phyloP scores from a whole-genome alignment of 768 basidiomycete species.

The Lentinula guzmanii region DNA sequence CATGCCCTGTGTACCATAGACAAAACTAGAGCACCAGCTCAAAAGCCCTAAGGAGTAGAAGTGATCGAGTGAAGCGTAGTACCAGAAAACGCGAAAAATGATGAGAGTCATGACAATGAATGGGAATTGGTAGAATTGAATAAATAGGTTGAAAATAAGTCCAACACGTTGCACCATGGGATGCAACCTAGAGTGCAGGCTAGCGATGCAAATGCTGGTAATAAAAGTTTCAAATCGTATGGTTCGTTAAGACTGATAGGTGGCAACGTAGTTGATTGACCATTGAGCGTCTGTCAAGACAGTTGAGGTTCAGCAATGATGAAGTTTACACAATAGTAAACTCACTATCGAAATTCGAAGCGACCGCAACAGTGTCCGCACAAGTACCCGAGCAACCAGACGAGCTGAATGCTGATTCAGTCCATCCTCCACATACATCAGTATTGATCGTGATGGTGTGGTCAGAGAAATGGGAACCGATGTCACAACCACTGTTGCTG shows the following conservation, averaged over 20 bases:
- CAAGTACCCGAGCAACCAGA: conserved; percentile 31
- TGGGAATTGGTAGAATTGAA: not conserved
- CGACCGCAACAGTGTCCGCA: conserved; percentile 34
- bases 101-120: too few relatives aligned
- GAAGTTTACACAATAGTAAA: not conserved
- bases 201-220: not conserved
- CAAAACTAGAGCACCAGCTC: too few relatives aligned
- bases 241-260: conserved; percentile 20
- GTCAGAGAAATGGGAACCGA: conserved; percentile 43
- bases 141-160: not conserved
- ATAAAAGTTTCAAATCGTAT: not conserved
- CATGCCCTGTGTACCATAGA: too few relatives aligned
- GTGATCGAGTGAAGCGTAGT: too few relatives aligned
- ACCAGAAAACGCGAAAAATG: too few relatives aligned
- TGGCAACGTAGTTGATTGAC: conserved; percentile 38
- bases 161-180: not conserved
- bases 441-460: conserved; percentile 39
- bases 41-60: too few relatives aligned
- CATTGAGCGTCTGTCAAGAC: conserved; percentile 33
- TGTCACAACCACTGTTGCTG: conserved; percentile 42
- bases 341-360: conserved; percentile 42
- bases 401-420: conserved; percentile 6
- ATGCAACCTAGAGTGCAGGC: not conserved
- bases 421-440: conserved; percentile 20
- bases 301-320: not conserved